Conservation (phyloP, 1,139 yeast genomes). For the Taiozyma onychis region DNA sequence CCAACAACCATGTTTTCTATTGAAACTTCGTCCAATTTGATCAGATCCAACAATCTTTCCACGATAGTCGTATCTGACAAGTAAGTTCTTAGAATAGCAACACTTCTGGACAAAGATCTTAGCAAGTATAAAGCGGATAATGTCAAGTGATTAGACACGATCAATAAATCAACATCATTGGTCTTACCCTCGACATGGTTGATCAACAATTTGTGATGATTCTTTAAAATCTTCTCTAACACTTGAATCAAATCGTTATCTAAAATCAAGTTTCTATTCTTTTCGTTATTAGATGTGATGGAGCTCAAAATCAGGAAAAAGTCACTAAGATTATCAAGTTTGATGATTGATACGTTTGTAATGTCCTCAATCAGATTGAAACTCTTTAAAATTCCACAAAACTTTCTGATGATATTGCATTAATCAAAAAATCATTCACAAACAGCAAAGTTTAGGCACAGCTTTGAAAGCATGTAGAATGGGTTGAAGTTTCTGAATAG, state of each 20-base stretch:
- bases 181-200: not conserved
- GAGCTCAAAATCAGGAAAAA: conserved; percentile 30
- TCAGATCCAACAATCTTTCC: conserved; percentile 37
- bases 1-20: not conserved
- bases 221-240: conserved; percentile 24
- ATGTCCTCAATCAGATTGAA: conserved; percentile 18
- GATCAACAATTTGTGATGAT: not conserved
- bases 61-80: conserved; percentile 54
- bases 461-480: conserved; percentile 25
- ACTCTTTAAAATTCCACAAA: conserved; percentile 24
- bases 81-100: conserved; percentile 61
- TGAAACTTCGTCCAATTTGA: conserved; percentile 29
- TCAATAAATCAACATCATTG: conserved; percentile 1
- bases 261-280: conserved; percentile 26
- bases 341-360: conserved; percentile 12
- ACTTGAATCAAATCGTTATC: conserved; percentile 25
- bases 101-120: conserved; percentile 72
- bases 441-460: conserved; percentile 26
- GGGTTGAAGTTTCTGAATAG: conserved; percentile 25
- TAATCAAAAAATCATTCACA: conserved; percentile 27
- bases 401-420: conserved; percentile 26
- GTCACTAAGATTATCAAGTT: conserved; percentile 27
- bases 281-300: conserved; percentile 28
- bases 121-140: conserved; percentile 48
- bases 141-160: conserved; percentile 27